Evolutionary conservation across 164 flowering plant genomes (phyloP).

Genomic region (Akebia trifoliata): DNA sequence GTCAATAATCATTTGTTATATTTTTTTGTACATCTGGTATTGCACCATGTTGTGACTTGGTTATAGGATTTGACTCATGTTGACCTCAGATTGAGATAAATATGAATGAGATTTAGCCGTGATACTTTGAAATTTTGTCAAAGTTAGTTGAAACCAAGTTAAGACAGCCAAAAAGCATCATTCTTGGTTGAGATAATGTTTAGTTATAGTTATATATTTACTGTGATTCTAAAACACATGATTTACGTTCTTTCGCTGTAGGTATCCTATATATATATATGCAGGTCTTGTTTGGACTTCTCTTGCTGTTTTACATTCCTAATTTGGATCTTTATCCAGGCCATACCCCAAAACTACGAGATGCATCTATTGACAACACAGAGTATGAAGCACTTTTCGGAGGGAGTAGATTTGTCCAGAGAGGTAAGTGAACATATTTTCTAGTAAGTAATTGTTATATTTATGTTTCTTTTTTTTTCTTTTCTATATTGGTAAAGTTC

Average conservation of each 20-base stretch:
- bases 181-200: neutral
- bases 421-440: constrained; percentile 67
- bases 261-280: constrained; percentile 15
- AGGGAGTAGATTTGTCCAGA: constrained; percentile 92
- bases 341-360: constrained; percentile 48
- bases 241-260: too few species aligned
- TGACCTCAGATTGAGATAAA: neutral
- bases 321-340: constrained; percentile 79
- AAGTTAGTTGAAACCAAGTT: constrained; percentile 1
- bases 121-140: neutral
- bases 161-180: neutral
- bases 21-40: neutral
- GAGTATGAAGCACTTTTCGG: constrained; percentile 86
- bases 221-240: neutral
- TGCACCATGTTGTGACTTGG: neutral
- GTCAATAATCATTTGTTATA: neutral
- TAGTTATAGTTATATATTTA: neutral
- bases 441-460: constrained; percentile 47
- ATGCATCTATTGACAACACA: constrained; percentile 40
- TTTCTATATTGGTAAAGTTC: too few species aligned
- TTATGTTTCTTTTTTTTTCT: neutral
- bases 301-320: constrained; percentile 68
- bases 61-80: neutral
- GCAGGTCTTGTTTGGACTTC: constrained; percentile 71
- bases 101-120: neutral